Base-by-base conservation (phyloP, 1,139 yeast species). In the Yamadazyma songkhlaensis region DNA sequence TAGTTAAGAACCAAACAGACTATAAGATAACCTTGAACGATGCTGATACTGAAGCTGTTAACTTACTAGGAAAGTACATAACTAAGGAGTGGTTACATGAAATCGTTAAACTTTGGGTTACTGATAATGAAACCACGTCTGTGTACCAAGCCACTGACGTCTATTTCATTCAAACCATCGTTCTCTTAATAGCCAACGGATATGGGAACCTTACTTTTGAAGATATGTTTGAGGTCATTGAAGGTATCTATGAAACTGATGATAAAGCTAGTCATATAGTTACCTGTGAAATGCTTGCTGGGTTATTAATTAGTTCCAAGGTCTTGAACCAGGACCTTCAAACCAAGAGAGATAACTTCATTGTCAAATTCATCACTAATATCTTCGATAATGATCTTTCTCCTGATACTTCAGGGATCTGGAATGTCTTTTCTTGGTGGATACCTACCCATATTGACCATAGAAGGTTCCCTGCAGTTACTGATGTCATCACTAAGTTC, bases 381-480 rank as follows among this genome's bases (percentile, higher is more conserved):
- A 73, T 84, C 12, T 64, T 88, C 33, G 64, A 69, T 3, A 64
- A 72, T 29, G 88, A 84, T 40, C 61, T 92, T 41, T 77, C 88
- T 1, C 95, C 90, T 3, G 95, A 90, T 31, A 84, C 84, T 6
- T 62, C 76, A 33, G 77, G 75, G 13, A 80, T 86, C 35, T 92
- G 98, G 97, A 72, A 72, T 34, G 75, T 88, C 0, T 78, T 87
- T 42, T 67, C 84, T 3, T 81, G 89, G 82, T 81, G 89, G 84
- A 53, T 81, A 1, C 85, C 90, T 0, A 59, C 80, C 3, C 78
- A 78, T 48, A 64, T 75, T 24, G 95, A 87, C 57, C 53, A 74
- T 36, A 73, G 96, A 53, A 71, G 96, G 44, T 74, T 80, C 44
- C 79, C 83, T 10, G 66, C 72, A 7, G 56, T 88, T 6, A 62